Evolutionary conservation across 257 asterid genomes (phyloP).

Genomic region (Cruciata laevipes): DNA sequence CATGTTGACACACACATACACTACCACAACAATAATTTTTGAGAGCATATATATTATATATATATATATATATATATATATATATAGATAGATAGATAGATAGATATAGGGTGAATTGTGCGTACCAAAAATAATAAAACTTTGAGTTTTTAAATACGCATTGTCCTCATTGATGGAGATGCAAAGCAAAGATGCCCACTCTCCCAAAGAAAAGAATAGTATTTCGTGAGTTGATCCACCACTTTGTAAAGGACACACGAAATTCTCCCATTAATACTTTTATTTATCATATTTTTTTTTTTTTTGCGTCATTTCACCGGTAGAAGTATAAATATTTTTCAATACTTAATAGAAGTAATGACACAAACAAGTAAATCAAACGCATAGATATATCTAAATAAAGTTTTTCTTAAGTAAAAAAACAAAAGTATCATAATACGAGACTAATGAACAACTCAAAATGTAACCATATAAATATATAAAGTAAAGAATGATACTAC

Average conservation of each 20-base stretch:
- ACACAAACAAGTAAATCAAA: too few relatives aligned
- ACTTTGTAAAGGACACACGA: neutral
- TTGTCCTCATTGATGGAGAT: conserved; percentile 16
- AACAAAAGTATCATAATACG: too few relatives aligned
- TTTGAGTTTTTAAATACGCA: neutral
- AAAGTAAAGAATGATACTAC: too few relatives aligned
- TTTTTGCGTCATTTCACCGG: neutral
- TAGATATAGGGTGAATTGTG: neutral
- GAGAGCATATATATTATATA: too few relatives aligned
- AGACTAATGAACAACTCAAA: too few relatives aligned
- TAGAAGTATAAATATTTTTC: too few relatives aligned
- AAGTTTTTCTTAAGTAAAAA: too few relatives aligned
- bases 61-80: too few relatives aligned
- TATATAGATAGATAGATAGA: neutral
- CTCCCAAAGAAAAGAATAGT: conserved; percentile 6
- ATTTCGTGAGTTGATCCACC: conserved; percentile 3
- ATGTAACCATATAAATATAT: too few relatives aligned
- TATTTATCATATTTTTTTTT: neutral
- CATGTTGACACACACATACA: neutral
- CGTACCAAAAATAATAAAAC: neutral
- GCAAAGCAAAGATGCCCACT: conserved; percentile 34
- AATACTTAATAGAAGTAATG: too few relatives aligned
- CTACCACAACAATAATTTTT: too few relatives aligned
- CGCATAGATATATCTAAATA: too few relatives aligned
- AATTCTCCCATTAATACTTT: neutral